phyloP scores from a whole-genome alignment of 257 asterid genomes.

The Gynochthodes officinalis region DNA sequence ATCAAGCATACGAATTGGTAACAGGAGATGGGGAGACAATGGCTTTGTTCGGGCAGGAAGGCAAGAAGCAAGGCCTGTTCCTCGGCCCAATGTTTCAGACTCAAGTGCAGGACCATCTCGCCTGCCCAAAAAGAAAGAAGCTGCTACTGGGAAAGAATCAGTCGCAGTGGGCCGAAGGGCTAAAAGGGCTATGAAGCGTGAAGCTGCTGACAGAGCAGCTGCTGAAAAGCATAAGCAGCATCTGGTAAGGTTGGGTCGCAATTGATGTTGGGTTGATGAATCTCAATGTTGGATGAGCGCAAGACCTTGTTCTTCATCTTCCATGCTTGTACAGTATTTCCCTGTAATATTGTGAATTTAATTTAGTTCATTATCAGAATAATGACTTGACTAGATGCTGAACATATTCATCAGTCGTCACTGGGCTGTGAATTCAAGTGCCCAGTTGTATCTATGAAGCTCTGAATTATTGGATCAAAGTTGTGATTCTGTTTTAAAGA shows the following conservation, averaged over 20 bases:
- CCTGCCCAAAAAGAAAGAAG: constrained; percentile 54
- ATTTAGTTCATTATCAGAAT: constrained; percentile 1
- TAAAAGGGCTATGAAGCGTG: constrained; percentile 69
- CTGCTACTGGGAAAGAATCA: constrained; percentile 34
- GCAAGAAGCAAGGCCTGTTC: constrained; percentile 69
- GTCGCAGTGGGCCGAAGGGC: constrained; percentile 71
- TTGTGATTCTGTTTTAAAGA: neutral
- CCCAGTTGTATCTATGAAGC: neutral
- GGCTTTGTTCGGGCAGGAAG: constrained; percentile 83
- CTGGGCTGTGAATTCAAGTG: constrained; percentile 10
- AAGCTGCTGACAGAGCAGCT: constrained; percentile 78
- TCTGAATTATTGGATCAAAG: neutral
- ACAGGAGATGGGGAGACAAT: constrained; percentile 80
- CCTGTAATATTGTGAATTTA: constrained; percentile 8
- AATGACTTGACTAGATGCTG: constrained; percentile 3
- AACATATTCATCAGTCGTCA: constrained; percentile 3
- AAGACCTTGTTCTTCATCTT: constrained; percentile 5
- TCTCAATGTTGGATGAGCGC: neutral
- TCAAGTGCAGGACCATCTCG: constrained; percentile 65
- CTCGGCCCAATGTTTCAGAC: constrained; percentile 29
- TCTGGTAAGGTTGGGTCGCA: constrained; percentile 54
- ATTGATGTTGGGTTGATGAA: constrained; percentile 9
- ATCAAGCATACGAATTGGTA: constrained; percentile 58
- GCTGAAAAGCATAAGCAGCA: constrained; percentile 68
- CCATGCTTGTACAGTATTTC: constrained; percentile 19